Percentiles rank a stretch among this genome's conserved stretches.
Evolutionary conservation across 192 early-diverging fungal species (phyloP).

Genomic region (Kappamyces sp.): DNA sequence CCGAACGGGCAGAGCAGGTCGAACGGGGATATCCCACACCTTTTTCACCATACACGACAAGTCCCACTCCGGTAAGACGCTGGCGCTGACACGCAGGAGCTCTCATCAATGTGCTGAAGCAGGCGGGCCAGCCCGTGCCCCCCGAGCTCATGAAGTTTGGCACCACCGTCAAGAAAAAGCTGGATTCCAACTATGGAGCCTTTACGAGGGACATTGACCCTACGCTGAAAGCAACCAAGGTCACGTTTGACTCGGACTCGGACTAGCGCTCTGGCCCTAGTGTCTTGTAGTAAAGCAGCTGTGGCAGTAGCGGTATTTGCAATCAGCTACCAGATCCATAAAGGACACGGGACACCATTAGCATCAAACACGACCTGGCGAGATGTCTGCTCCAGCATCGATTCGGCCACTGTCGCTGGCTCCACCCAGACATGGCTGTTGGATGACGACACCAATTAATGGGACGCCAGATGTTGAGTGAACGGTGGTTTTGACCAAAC

Average conservation of each 20-base stretch:
- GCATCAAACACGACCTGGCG: too few species aligned
- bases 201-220: constrained; percentile 89
- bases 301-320: too few species aligned
- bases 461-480: too few species aligned
- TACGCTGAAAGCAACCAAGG: constrained; percentile 81
- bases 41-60: constrained; percentile 90
- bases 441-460: too few species aligned
- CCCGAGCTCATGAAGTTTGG: constrained; percentile 88
- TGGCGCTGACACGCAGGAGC: constrained; percentile 64
- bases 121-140: constrained; percentile 81
- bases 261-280: too few species aligned
- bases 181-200: constrained; percentile 89
- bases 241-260: constrained; percentile 62
- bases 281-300: too few species aligned
- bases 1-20: constrained; percentile 91
- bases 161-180: constrained; percentile 95
- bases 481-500: too few species aligned
- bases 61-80: constrained; percentile 39
- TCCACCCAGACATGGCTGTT: too few species aligned
- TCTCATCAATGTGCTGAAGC: constrained; percentile 85
- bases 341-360: too few species aligned
- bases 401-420: too few species aligned
- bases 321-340: too few species aligned
- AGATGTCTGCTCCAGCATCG: too few species aligned
- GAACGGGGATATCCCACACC: constrained; percentile 84